Base-by-base conservation (phyloP, 495 filamentous ascomycete species). In the Penicillium pulvis region DNA sequence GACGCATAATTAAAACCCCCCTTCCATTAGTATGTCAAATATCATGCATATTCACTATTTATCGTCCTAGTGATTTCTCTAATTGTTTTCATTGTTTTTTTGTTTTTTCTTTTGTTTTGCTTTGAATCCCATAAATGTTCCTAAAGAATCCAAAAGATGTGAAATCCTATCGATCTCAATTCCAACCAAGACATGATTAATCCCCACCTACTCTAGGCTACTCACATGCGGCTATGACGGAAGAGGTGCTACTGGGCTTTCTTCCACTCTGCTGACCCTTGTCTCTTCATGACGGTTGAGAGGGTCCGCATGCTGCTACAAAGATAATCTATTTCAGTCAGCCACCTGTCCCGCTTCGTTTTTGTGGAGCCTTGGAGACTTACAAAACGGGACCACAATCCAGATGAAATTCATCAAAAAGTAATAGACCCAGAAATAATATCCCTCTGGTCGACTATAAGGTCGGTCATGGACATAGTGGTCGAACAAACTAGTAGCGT, bases 391-490 rank as follows among this genome's bases (percentile, higher is more conserved):
- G 57, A 96, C 81, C 14, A 94, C 77, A 35, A 87, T 90, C 92
- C 92, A 97, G 52, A 92, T 89, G 47, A 85, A 78, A 67, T 97
- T 97, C 83, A 96, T 88, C 17, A 88, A 80, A 20, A 92, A 83
- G 66, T 90, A 97, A 68, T 97, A 97, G 14, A 87, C 72, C 91
- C 91, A 97, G 68, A 90, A 96, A 68, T 95, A 97, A 57, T 87
- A 81, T 5, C 77, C 67, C 72, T 96, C 92, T 4, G 92, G 90
- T 56, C 91, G 79, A 62, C 85, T 90, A 68, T 91, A 89, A 5
- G 79, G 75, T 6, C 79, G 61, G 0, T 80, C 80, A 41, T 79
- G 74, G 60, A 81, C 75, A 60, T 79, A 83, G 59, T 85, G 75
- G 55, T 91, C 89, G 61, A 85, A 86, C 65, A 87, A 75, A 72